Base-by-base conservation (phyloP, 805 yeast species). In the Wickerhamomyces ciferrii region DNA sequence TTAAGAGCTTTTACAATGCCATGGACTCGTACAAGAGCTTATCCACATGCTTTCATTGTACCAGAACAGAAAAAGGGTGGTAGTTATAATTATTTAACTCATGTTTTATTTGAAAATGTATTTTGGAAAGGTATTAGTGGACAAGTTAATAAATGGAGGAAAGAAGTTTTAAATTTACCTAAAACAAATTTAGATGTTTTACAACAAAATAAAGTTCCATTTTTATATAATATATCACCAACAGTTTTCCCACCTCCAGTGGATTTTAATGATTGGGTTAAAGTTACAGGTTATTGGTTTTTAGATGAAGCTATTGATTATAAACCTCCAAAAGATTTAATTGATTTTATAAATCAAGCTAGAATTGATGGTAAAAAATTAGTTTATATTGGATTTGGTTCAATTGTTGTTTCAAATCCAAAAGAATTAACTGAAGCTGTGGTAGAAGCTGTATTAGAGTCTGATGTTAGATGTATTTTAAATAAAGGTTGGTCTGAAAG, bases 1-100 rank as follows among this genome's bases (percentile, higher is more conserved):
- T 86, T 87, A 70, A 74, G 97, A 56, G 97, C 97, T 0, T 92
- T 92, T 61, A 92, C 98, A 0, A 92, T 92, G 98, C 98, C 98
- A 0, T 92, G 98, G 98, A 88, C 97, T 0, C 69, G 96, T 50
- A 91, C 98, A 1, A 74, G 96, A 54, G 96, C 97, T 0, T 92
- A 92, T 61, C 97, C 97, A 1, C 97, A 92, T 70, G 97, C 98
- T 0, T 90, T 92, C 53, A 81, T 91, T 61, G 96, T 88, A 8
- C 97, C 98, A 0, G 97, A 90, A 49, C 95, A 87, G 65, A 88
- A 85, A 60, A 77, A 85, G 62, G 97, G 97, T 11, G 97, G 97
- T 3, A 84, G 91, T 10, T 92, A 92, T 66, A 92, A 92, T 61
- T 87, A 88, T 59, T 71, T 92, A 68, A 90, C 97, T 0, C 96